Evolutionary conservation across 176 grass and related monocot genomes (phyloP).

Genomic region (Aechmea fasciata): DNA sequence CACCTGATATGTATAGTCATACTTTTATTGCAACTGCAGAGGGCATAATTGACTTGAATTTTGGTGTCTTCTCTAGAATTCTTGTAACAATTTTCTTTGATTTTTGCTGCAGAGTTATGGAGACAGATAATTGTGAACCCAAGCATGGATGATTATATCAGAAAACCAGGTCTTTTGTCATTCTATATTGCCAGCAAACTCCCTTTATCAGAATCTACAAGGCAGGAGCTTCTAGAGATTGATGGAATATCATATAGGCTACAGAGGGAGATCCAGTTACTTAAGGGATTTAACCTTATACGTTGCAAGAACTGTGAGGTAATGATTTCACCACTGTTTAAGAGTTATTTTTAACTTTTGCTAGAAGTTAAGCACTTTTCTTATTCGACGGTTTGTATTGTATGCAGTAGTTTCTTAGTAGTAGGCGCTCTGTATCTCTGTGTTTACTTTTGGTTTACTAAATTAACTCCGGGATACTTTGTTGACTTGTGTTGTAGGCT

Average conservation of each 20-base stretch:
- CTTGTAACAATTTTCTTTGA: neutral
- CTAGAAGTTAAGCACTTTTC: neutral
- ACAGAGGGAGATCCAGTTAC: slow-evolving; percentile 77
- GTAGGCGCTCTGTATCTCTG: too few species aligned
- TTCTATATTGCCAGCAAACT: slow-evolving; percentile 93
- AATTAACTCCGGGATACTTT: too few species aligned
- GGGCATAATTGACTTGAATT: neutral
- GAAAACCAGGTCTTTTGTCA: slow-evolving; percentile 73
- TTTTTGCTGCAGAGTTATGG: slow-evolving; percentile 59
- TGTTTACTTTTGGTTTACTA: too few species aligned
- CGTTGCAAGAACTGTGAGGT: slow-evolving; percentile 78
- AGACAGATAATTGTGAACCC: slow-evolving; percentile 54
- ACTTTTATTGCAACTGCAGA: too few species aligned
- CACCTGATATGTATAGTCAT: too few species aligned
- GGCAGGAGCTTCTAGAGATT: slow-evolving; percentile 86
- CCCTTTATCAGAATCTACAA: slow-evolving; percentile 69
- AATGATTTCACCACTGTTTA: slow-evolving; percentile 3
- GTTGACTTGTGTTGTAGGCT: slow-evolving; percentile 26
- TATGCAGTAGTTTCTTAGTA: too few species aligned
- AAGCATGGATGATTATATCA: slow-evolving; percentile 58
- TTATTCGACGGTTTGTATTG: too few species aligned
- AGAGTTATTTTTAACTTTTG: neutral
- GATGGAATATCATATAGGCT: slow-evolving; percentile 83
- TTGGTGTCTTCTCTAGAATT: neutral
- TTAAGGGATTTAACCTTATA: slow-evolving; percentile 70